Base-by-base conservation (phyloP, 805 yeast genomes). In the Lachancea quebecensis region DNA sequence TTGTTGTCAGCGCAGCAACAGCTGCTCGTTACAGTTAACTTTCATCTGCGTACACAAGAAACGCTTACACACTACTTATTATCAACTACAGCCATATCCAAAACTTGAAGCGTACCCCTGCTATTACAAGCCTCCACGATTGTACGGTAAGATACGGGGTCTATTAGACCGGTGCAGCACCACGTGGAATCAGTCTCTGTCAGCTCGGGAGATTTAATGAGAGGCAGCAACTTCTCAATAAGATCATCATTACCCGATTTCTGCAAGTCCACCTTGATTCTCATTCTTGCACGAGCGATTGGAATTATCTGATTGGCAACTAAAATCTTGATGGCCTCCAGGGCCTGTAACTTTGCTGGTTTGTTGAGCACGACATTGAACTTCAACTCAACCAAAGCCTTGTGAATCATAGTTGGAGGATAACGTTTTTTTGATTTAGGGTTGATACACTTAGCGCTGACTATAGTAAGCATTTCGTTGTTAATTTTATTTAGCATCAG, bases 221-320 rank as follows among this genome's bases (percentile, higher is more conserved):
- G 51, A 2, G 65, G 65, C 38, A 66, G 69, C 12, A 79, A 49
- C 36, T 67, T 66, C 17, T 73, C 78, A 8, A 64, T 59, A 38
- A 72, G 59, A 39, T 65, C 65, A 17, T 59, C 58, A 38, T 57
- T 65, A 40, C 72, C 71, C 12, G 77, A 75, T 3, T 76, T 79
- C 50, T 82, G 76, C 8, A 74, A 69, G 18, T 73, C 71, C 39
- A 85, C 65, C 52, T 81, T 79, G 34, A 93, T 75, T 65, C 87
- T 81, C 99, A 93, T 93, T 56, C 83, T 82, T 0, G 98, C 98
- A 53, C 99, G 74, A 0, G 88, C 95, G 46, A 93, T 90, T 9
- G 98, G 98, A 25, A 93, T 83, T 29, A 89, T 70, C 64, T 93
- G 98, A 52, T 78, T 76, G 29, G 81, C 76, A 3, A 86, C 82